phyloP scores from a whole-genome alignment of 345 rosid species.

The Syzygium oleosum region DNA sequence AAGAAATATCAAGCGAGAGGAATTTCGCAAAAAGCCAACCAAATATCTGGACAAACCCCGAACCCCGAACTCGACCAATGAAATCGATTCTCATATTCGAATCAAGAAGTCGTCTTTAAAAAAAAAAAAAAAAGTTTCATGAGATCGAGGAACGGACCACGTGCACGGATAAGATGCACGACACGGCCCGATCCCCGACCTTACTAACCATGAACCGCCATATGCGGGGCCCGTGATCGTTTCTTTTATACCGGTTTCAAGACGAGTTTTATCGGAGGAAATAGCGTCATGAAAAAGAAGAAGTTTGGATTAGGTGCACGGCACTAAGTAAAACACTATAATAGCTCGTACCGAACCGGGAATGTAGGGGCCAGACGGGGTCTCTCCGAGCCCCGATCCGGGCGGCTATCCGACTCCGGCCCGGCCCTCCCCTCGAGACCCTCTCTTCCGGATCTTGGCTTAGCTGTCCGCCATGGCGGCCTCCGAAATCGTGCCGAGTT shows the following conservation, averaged over 20 bases:
- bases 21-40: not conserved
- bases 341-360: not conserved
- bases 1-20: not conserved
- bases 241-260: too few relatives aligned
- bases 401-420: not conserved
- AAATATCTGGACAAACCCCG: too few relatives aligned
- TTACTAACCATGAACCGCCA: not conserved
- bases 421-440: not conserved
- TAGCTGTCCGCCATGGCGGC: not conserved
- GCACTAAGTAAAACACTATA: too few relatives aligned
- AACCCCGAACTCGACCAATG: not conserved
- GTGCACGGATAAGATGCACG: not conserved
- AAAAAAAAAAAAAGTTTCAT: not conserved
- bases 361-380: not conserved
- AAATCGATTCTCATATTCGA: too few relatives aligned
- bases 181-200: not conserved
- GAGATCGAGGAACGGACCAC: not conserved
- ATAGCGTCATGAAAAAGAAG: not conserved
- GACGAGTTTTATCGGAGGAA: not conserved
- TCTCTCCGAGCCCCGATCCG: too few relatives aligned
- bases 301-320: too few relatives aligned
- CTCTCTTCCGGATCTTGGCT: not conserved
- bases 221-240: fast-evolving
- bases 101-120: not conserved
- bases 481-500: not conserved